These are phyloP conservation scores for Haematococcus sp. DNA, from an alignment of 139 green algal genomes.

Conservation along the genomic window DNA sequence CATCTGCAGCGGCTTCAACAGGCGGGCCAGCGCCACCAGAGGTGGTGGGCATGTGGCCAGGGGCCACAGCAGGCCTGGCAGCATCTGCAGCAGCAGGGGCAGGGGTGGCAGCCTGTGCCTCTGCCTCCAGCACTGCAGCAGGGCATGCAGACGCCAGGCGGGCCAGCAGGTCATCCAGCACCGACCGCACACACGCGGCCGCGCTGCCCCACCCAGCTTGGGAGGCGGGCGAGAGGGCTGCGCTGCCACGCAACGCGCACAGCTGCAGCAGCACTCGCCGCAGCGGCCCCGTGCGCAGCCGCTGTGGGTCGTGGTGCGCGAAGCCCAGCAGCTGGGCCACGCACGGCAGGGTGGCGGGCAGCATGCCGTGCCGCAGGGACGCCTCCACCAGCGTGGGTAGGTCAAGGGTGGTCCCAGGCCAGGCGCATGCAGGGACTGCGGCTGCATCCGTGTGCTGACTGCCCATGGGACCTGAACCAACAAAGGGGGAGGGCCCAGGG, in stretches of 20 bases:
- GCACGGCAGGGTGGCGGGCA: constrained; percentile 43
- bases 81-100: constrained; percentile 4
- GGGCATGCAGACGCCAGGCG: constrained; percentile 4
- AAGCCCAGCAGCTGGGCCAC: constrained; percentile 35
- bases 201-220: constrained; percentile 18
- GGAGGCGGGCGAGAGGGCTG: not conserved
- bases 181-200: constrained; percentile 35
- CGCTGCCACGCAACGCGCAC: not conserved
- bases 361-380: constrained; percentile 13
- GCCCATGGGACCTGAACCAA: no score
- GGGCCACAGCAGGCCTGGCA: no score
- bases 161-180: constrained; percentile 36
- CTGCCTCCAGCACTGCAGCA: not conserved
- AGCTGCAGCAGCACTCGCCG: not conserved
- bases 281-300: not conserved
- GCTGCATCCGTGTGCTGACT: not conserved
- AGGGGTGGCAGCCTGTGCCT: constrained; percentile 9
- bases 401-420: constrained; percentile 31
- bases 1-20: no score
- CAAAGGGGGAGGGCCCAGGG: no score
- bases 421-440: constrained; percentile 4
- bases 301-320: constrained; percentile 3
- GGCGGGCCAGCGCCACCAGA: no score
- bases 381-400: constrained; percentile 27
- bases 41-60: no score